Percentiles rank a stretch among this genome's conserved stretches.
These are phyloP conservation scores for Pleurotus pulmonarius DNA, from an alignment of 768 basidiomycete genomes.

Conservation along the genomic window DNA sequence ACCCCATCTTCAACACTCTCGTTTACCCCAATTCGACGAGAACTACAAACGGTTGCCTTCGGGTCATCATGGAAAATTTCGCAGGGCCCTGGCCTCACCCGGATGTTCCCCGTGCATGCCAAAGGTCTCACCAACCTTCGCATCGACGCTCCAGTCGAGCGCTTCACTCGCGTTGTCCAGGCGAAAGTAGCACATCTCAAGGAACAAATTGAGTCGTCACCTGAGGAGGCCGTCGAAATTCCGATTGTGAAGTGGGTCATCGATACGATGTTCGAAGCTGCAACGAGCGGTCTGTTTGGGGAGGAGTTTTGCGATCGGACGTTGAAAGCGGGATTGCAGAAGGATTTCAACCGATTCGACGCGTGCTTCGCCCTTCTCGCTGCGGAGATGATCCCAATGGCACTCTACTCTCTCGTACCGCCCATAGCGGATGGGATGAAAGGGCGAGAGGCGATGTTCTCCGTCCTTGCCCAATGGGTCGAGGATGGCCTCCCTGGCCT, in stretches of 20 bases:
- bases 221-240: constrained; percentile 1
- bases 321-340: neutral
- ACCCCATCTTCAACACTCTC: constrained; percentile 2
- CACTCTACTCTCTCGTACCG: neutral
- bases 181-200: neutral
- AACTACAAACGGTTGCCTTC: neutral
- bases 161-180: neutral
- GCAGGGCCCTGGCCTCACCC: neutral
- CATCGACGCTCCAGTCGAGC: neutral
- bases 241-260: neutral
- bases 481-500: constrained; percentile 5
- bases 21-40: neutral
- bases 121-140: constrained; percentile 3
- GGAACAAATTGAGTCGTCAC: neutral
- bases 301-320: constrained; percentile 4
- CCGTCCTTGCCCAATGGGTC: neutral
- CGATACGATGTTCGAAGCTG: constrained; percentile 6
- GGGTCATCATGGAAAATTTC: neutral
- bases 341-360: neutral
- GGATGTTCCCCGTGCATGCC: constrained; percentile 4
- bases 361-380: constrained; percentile 2
- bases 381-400: neutral
- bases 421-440: neutral
- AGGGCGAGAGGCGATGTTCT: neutral
- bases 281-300: neutral